phyloP scores from a whole-genome alignment of 805 yeast genomes.

The Pichia cephalocereana region DNA sequence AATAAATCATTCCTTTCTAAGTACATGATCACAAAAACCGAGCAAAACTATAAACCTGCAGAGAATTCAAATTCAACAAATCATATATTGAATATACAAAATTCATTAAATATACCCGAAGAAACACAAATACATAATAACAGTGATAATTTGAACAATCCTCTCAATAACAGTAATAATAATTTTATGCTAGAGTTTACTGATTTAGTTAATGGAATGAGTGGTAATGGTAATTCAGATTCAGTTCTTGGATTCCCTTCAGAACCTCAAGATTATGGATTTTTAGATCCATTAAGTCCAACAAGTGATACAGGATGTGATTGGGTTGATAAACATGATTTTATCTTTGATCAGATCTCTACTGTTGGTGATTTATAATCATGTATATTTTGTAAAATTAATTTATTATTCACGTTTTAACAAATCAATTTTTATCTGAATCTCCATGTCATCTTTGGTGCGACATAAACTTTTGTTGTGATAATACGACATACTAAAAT shows the following conservation, averaged over 20 bases:
- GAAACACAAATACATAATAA: background rate
- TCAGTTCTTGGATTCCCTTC: background rate
- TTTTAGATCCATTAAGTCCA: conserved; percentile 18
- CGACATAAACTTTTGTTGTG: no score
- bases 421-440: no score
- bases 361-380: background rate
- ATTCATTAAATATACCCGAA: background rate
- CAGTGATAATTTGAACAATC: background rate
- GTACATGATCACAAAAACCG: background rate
- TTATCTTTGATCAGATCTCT: conserved; percentile 29
- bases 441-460: no score
- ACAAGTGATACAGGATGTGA: conserved; percentile 45
- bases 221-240: background rate
- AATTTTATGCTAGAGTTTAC: conserved; percentile 6
- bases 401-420: no score
- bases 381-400: background rate
- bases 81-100: background rate
- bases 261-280: conserved; percentile 9
- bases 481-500: no score
- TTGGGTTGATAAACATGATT: conserved; percentile 43
- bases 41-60: background rate
- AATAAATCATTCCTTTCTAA: background rate
- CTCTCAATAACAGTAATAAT: background rate
- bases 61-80: background rate
- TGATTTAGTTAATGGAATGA: conserved; percentile 5